These are phyloP conservation scores for Termitomyces sp. DNA, from an alignment of 768 basidiomycete genomes.

Conservation along the genomic window DNA sequence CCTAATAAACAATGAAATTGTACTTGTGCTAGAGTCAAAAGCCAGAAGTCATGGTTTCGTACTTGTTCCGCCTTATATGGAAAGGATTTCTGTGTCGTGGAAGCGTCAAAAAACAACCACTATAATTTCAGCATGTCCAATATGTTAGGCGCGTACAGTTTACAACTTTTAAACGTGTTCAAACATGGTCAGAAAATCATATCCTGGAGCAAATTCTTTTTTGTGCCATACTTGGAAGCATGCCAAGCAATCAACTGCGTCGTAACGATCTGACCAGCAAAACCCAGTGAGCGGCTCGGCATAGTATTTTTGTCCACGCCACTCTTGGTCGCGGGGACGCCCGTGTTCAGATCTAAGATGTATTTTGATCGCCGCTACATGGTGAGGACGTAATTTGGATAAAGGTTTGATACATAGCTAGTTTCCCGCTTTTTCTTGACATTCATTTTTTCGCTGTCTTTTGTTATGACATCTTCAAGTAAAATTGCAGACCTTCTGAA, in stretches of 20 bases:
- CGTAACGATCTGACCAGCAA: not conserved
- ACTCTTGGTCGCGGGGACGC: not conserved
- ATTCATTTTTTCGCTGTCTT: not conserved
- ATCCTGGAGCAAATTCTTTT: not conserved
- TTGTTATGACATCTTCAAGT: not conserved
- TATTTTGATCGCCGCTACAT: conserved; percentile 2
- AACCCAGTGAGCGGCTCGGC: not conserved
- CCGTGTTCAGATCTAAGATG: not conserved
- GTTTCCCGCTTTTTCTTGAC: not conserved
- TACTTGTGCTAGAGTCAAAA: not conserved
- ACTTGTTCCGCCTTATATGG: not conserved
- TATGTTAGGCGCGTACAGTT: too few relatives aligned
- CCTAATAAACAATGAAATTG: conserved; percentile 29
- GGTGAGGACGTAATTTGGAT: conserved; percentile 1
- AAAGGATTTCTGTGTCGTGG: not conserved
- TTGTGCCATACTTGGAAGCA: not conserved
- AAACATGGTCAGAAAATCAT: not conserved
- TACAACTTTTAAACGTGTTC: not conserved
- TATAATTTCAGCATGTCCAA: too few relatives aligned
- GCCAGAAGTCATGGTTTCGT: not conserved
- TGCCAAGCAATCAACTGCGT: not conserved
- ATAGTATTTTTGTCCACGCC: not conserved
- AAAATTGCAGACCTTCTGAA: conserved; percentile 26
- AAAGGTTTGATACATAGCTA: not conserved
- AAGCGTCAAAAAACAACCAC: not conserved